phyloP scores from a whole-genome alignment of 371 early-diverging fungal genomes.

The Circinella minor region DNA sequence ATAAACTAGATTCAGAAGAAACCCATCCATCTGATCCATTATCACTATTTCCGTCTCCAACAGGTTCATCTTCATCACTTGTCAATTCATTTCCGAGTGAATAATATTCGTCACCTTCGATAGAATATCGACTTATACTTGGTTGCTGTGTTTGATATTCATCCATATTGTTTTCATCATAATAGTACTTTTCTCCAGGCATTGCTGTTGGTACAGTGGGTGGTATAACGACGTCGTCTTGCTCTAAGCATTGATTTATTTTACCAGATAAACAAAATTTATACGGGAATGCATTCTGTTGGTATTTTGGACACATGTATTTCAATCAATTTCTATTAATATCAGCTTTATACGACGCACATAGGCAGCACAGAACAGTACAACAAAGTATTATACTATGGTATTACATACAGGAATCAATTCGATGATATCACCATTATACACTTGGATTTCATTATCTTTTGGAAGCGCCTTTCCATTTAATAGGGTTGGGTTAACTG shows the following conservation, averaged over 20 bases:
- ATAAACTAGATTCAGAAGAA: conserved; percentile 2
- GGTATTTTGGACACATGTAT: no score
- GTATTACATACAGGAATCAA: background rate
- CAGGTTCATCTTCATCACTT: background rate
- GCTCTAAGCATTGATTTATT: background rate
- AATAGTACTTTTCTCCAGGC: background rate
- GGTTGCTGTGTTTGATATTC: conserved; percentile 10
- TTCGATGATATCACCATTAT: background rate
- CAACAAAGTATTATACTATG: background rate
- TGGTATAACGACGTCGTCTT: background rate
- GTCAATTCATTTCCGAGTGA: background rate
- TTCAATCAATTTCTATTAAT: no score
- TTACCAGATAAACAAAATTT: background rate
- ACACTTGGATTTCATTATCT: conserved; percentile 2
- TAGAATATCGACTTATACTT: no score
- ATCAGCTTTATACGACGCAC: no score
- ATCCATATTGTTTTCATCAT: conserved; percentile 7
- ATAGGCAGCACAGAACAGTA: background rate
- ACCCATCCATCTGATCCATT: conserved; percentile 3
- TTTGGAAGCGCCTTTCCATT: conserved; percentile 1
- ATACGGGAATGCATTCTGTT: no score
- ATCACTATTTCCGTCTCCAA: background rate
- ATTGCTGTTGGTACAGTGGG: background rate
- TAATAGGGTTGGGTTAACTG: conserved; percentile 3
- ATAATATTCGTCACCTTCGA: no score